Percentiles rank a stretch among this genome's conserved stretches.
These are phyloP conservation scores for Cutaneotrichosporon sp. DNA, from an alignment of 1,284 basidiomycete species.

Conservation along the genomic window DNA sequence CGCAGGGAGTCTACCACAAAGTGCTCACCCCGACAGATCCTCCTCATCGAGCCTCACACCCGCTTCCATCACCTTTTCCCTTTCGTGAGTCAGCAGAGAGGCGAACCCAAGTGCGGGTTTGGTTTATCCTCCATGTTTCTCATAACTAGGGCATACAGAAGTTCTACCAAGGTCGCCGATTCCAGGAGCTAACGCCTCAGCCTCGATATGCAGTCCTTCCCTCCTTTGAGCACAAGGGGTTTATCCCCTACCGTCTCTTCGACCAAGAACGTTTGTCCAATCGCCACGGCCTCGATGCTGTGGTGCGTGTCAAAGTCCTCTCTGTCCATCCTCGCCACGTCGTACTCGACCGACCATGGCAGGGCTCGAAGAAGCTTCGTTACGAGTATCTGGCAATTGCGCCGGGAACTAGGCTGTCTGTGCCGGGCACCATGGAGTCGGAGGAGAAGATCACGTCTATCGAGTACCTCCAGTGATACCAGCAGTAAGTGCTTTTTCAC, in stretches of 20 bases:
- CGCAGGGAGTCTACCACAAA: neutral
- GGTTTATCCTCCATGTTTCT: neutral
- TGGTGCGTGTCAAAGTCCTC: slow-evolving; percentile 24
- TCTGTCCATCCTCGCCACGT: slow-evolving; percentile 13
- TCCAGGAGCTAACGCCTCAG: neutral
- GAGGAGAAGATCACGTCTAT: slow-evolving; percentile 28
- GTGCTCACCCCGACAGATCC: slow-evolving; percentile 16
- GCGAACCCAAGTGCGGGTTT: no score
- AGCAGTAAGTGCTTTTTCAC: slow-evolving; percentile 29
- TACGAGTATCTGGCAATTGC: slow-evolving; percentile 48
- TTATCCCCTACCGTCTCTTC: slow-evolving; percentile 54
- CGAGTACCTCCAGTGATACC: slow-evolving; percentile 29
- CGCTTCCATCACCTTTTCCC: slow-evolving; percentile 43
- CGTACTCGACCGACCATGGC: slow-evolving; percentile 25
- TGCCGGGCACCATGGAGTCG: slow-evolving; percentile 40
- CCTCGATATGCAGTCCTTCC: slow-evolving; percentile 65
- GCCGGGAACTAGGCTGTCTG: slow-evolving; percentile 37
- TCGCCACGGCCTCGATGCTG: slow-evolving; percentile 9
- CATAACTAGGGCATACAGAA: no score
- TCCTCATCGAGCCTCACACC: slow-evolving; percentile 38
- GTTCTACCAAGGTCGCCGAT: neutral
- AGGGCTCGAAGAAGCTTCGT: slow-evolving; percentile 22
- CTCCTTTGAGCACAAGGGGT: slow-evolving; percentile 70
- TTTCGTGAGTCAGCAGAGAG: slow-evolving; percentile 23
- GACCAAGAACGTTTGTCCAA: neutral